Conservation (phyloP, 2,329 filamentous ascomycete genomes). For the Amphichorda felina region DNA sequence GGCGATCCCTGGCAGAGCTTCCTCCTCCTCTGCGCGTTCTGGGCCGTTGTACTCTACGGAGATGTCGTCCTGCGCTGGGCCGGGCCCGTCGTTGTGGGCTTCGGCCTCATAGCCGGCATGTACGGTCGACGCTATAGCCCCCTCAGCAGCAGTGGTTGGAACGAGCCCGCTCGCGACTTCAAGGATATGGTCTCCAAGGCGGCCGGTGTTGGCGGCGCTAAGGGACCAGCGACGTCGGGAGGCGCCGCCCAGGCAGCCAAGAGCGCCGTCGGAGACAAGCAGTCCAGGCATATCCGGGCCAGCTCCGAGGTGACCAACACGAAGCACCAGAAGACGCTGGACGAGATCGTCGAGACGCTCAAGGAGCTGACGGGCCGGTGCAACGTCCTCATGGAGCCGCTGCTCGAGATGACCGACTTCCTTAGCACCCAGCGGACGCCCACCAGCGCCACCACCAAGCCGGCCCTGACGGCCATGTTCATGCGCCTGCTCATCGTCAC, state of each 20-base stretch:
- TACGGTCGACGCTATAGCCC: conserved; percentile 84
- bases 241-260: background rate
- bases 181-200: conserved; percentile 12
- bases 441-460: conserved; percentile 81
- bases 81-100: conserved; percentile 72
- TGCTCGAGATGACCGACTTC: conserved; percentile 84
- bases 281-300: conserved; percentile 28
- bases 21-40: conserved; percentile 72
- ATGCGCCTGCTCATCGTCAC: conserved; percentile 80
- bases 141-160: conserved; percentile 72
- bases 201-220: background rate
- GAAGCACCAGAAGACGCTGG: conserved; percentile 83
- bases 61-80: conserved; percentile 70
- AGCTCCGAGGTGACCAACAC: conserved; percentile 50
- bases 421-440: conserved; percentile 82
- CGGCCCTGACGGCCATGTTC: conserved; percentile 80
- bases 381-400: conserved; percentile 82
- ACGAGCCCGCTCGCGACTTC: conserved; percentile 29
- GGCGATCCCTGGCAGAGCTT: conserved; percentile 97
- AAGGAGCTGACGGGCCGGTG: conserved; percentile 85
- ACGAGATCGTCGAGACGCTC: conserved; percentile 92
- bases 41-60: conserved; percentile 77
- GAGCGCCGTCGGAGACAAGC: conserved; percentile 7
- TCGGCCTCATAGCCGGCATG: conserved; percentile 78
- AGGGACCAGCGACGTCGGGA: background rate